Evolutionary conservation across 2,329 filamentous ascomycete genomes (phyloP), one percentile per base, ranked within the genome.

Genomic region (Uncinocarpus reesii): DNA sequence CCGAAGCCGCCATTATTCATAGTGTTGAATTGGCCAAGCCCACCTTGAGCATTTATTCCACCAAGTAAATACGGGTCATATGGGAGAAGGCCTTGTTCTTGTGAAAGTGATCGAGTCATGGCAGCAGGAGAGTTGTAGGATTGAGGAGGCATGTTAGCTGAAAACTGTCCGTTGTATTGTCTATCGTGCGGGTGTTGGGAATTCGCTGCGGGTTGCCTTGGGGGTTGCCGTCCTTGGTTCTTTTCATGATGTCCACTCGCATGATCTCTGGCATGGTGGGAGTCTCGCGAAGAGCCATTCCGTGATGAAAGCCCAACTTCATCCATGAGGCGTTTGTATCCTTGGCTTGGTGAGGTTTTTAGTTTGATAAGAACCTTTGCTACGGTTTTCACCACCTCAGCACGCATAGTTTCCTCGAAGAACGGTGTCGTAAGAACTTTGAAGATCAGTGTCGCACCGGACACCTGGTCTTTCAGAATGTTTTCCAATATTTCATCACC

Each of bases 271-370:
- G 56, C 59, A 7, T 36, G 21, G 49, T 67, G 62, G 44, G 65
- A 49, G 24, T 71, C 69, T 35, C 64, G 62, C 24, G 62, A 59
- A 42, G 58, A 57, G 32, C 64, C 61, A 18, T 40, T 47, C 28
- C 69, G 65, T 38, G 69, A 70, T 15, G 90, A 93, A 31, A 98
- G 71, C 52, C 90, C 89, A 57, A 98, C 92, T 64, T 98, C 92
- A 60, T 98, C 92, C 92, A 98, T 98, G 52, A 98, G 71, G 46
- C 92, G 84, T 75, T 96, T 98, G 72, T 98, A 98, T 45, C 92
- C 92, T 69, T 96, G 92, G 53, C 83, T 84, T 13, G 92, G 87
- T 60, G 94, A 86, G 4, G 88, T 90, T 71, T 95, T 95, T 67
- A 96, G 83, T 59, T 84, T 84, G 28, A 90, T 70, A 28, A 98